Percentiles rank a stretch among this genome's conserved stretches.
phyloP scores from a whole-genome alignment of 2,329 filamentous ascomycete genomes.

The Emmonsiellopsis sp. region DNA sequence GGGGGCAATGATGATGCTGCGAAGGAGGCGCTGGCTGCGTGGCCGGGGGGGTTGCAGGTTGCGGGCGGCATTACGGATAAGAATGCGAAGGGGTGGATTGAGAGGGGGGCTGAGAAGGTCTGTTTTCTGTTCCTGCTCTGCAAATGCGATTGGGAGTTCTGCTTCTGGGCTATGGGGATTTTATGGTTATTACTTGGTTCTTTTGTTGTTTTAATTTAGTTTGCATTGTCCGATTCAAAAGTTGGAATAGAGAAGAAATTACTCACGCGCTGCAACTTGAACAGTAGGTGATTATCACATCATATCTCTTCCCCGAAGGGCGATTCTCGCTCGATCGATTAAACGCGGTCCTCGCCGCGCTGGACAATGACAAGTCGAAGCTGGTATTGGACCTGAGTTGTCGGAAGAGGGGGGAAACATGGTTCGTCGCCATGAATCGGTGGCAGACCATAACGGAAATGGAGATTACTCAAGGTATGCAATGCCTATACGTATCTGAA shows the following conservation, averaged over 20 bases:
- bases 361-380: conserved; percentile 66
- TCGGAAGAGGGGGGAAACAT: conserved; percentile 62
- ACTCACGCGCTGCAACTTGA: conserved; percentile 4
- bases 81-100: conserved; percentile 82
- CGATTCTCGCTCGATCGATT: conserved; percentile 71
- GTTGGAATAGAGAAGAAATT: neutral
- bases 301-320: conserved; percentile 79
- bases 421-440: conserved; percentile 98
- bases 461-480: conserved; percentile 74
- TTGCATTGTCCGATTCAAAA: neutral
- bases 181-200: neutral
- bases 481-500: neutral
- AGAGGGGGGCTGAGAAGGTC: conserved; percentile 82
- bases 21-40: conserved; percentile 63
- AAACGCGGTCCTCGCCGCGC: conserved; percentile 60
- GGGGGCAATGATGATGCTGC: conserved; percentile 77
- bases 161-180: neutral
- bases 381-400: conserved; percentile 95
- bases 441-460: conserved; percentile 98
- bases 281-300: conserved; percentile 87
- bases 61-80: conserved; percentile 85
- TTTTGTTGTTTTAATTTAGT: neutral
- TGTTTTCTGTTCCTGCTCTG: conserved; percentile 15
- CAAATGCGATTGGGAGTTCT: neutral
- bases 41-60: conserved; percentile 75